Evolutionary conservation across 352 stramenopile species (phyloP).

Genomic region (Pythium grandisporangium): DNA sequence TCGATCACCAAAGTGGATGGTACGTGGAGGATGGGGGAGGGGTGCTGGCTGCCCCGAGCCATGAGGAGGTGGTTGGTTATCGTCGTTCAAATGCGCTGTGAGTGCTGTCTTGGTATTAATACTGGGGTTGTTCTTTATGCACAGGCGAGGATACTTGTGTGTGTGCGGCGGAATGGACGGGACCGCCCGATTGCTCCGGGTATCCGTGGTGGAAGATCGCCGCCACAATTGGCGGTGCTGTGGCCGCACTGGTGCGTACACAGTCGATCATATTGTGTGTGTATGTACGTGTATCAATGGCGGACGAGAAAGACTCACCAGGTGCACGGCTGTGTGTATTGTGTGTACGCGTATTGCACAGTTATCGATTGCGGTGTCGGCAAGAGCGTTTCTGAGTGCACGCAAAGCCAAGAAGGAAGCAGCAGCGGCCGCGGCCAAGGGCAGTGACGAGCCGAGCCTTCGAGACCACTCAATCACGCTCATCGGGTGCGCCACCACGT

Average conservation of each 20-base stretch:
- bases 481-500: neutral
- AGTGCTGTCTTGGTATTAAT: neutral
- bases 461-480: slow-evolving; percentile 11
- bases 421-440: neutral
- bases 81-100: too few species aligned
- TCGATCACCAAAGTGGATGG: slow-evolving; percentile 11
- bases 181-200: slow-evolving; percentile 22
- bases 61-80: too few species aligned
- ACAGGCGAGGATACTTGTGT: slow-evolving; percentile 20
- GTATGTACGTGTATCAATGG: too few species aligned
- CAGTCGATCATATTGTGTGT: too few species aligned
- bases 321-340: neutral
- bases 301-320: too few species aligned
- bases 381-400: slow-evolving; percentile 19
- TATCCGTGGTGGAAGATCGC: slow-evolving; percentile 41
- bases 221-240: slow-evolving; percentile 22
- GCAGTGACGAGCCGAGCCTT: slow-evolving; percentile 1
- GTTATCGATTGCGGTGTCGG: slow-evolving; percentile 23
- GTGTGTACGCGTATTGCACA: slow-evolving; percentile 3
- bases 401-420: slow-evolving; percentile 8
- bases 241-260: slow-evolving; percentile 23
- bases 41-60: neutral
- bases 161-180: slow-evolving; percentile 31
- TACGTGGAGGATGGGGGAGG: too few species aligned
- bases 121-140: neutral